Base-by-base conservation (phyloP, 768 basidiomycete species). In the Mycena belliarum region DNA sequence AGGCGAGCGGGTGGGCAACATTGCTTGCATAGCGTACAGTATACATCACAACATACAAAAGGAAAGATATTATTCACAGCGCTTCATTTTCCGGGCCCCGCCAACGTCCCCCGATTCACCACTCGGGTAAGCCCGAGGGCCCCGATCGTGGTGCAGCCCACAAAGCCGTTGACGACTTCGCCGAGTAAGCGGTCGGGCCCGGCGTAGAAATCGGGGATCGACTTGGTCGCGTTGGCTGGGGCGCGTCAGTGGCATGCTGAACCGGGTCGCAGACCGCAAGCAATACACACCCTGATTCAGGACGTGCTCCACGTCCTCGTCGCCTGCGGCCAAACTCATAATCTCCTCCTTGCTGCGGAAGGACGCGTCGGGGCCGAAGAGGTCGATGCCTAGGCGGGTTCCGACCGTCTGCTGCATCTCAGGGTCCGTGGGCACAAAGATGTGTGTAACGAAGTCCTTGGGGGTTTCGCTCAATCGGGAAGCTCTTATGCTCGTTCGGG, bases 1-100 rank as follows among this genome's bases (percentile, higher is more conserved):
- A 85, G 32, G 74, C 72, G 48, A 85, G 84, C 63, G 82, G 83
- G 1, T 89, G 89, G 88, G 70, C 68, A 49, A 64, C 61, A 6
- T 79, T 68, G 63, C 53, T 74, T 38, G 29, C 20, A 53, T 59
- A 58, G 46, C 2, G 18, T 46, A 33, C 14, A 42, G 26, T 16
- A 45, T 57, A 41, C 9, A 40, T 49, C 18, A n/a, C n/a, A n/a
- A 49, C 10, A 25, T 38, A 38, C 6, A 26, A 4, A 20, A 44
- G 16, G 33, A 7, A 7, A 35, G 12, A 35, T 15, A n/a, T 18
- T n/a, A n/a, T 6, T 5, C 38, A 23, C 10, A 3, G 24, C 7
- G 14, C 4, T 4, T 50, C 43, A 50, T 18, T 56, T 56, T 20
- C 23, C 41, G 14, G 41, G 47, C 41, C 28, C 24, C 33, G 26